Evolutionary conservation across 2,329 filamentous ascomycete species (phyloP).

Genomic region (Fusarium redolens): DNA sequence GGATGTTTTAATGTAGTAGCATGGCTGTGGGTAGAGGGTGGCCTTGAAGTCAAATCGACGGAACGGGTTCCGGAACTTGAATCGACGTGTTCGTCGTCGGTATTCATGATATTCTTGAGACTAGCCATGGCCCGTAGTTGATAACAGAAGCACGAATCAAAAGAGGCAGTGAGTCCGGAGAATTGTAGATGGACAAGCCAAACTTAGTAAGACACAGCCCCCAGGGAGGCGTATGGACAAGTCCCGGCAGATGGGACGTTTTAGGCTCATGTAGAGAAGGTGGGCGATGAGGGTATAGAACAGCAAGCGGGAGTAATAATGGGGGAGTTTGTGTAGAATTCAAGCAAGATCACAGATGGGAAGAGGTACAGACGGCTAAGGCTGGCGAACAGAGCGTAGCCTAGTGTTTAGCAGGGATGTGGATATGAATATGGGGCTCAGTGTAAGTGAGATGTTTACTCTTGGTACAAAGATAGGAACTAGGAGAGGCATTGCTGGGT

Average conservation of each 20-base stretch:
- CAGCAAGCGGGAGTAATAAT: slow-evolving; percentile 39
- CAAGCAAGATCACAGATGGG: slow-evolving; percentile 39
- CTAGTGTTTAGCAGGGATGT: slow-evolving; percentile 34
- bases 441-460: slow-evolving; percentile 35
- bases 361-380: slow-evolving; percentile 41
- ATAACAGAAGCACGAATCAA: slow-evolving; percentile 53
- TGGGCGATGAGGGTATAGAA: slow-evolving; percentile 46
- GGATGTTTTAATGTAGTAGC: slow-evolving; percentile 51
- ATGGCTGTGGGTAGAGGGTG: slow-evolving; percentile 53
- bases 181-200: slow-evolving; percentile 47
- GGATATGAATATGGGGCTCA: slow-evolving; percentile 28
- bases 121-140: slow-evolving; percentile 62
- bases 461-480: slow-evolving; percentile 43
- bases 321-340: slow-evolving; percentile 43
- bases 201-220: slow-evolving; percentile 62
- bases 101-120: slow-evolving; percentile 68
- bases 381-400: slow-evolving; percentile 32
- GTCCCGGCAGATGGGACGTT: slow-evolving; percentile 42
- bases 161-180: slow-evolving; percentile 49
- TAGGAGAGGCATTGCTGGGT: slow-evolving; percentile 45
- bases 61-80: slow-evolving; percentile 59
- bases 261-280: slow-evolving; percentile 49
- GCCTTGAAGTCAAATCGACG: slow-evolving; percentile 53
- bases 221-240: slow-evolving; percentile 51
- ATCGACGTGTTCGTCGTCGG: slow-evolving; percentile 60